Evolutionary conservation across 2,329 filamentous ascomycete species (phyloP), one percentile per base, ranked within the genome.

Genomic region (Mycosphaerelloides madeirae): DNA sequence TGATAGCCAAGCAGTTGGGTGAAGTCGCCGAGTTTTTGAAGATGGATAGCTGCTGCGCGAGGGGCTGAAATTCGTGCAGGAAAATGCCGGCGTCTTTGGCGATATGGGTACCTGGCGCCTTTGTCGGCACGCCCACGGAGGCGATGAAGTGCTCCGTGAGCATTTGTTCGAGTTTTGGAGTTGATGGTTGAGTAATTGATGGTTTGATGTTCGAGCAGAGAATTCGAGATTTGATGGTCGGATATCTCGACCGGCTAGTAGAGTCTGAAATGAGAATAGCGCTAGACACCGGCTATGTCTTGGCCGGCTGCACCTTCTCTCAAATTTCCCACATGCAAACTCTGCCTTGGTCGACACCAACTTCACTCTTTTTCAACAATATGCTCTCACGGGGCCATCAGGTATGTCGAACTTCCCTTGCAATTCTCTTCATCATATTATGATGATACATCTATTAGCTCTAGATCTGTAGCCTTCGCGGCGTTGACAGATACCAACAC

Each of bases 11-110:
- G 57, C 87, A 84, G 65, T 91, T 87, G 46, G 77, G 73, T 19
- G 83, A 77, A n/a, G 83, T 81, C 13, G 87, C 85, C 72, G 87
- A 95, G 71, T 95, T 97, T 76, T 96, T 97, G 76, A 93, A 90
- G 37, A 83, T 78, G 51, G 81, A 74, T 60, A 84, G 84, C 62
- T 89, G 79, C n/a, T 80, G 77, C 52, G 84, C 79, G 42, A 84
- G 77, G 31, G 90, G 90, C 58, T 88, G 85, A 57, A 89, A 78
- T 52, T 88, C 83, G 67, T 95, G 86, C 44, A 86, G 68, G 69
- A 94, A 93, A 62, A 97, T 88, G 58, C 87, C 88, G 38, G 88
- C 83, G 69, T 96, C 89, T 68, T 91, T 80, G 41, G 77, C 68
- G 20, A 74, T 68, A 41, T 74, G 68, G 28, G 73, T 72, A 1